These are phyloP conservation scores for Krasilnikovozyma curviuscula DNA, from an alignment of 768 basidiomycete species.

Conservation along the genomic window DNA sequence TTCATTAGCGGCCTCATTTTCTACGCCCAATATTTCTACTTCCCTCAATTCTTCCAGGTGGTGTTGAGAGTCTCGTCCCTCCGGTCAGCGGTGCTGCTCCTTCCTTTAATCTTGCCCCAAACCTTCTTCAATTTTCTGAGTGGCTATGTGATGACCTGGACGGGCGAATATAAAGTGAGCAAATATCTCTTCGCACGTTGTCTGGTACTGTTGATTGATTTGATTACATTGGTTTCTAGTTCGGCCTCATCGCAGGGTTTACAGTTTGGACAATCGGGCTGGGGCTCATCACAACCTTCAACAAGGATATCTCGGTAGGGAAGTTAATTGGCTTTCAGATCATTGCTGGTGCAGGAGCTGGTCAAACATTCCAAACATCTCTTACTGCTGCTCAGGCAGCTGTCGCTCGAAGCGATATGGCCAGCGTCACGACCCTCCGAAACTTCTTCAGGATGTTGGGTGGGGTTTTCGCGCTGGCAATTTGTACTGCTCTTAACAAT, in stretches of 20 bases:
- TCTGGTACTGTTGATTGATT: too few relatives aligned
- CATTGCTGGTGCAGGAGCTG: constrained; percentile 42
- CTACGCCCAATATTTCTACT: constrained; percentile 34
- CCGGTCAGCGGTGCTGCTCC: constrained; percentile 43
- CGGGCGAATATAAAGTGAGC: too few relatives aligned
- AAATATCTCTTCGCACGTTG: too few relatives aligned
- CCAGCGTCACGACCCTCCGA: constrained; percentile 34
- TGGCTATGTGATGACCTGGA: constrained; percentile 44
- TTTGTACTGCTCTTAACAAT: constrained; percentile 42
- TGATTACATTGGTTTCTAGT: constrained; percentile 42
- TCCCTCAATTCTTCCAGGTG: constrained; percentile 23
- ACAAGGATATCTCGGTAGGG: constrained; percentile 32
- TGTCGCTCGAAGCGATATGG: constrained; percentile 52
- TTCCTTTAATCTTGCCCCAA: constrained; percentile 49
- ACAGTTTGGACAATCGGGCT: constrained; percentile 50
- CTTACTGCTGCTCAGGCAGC: constrained; percentile 56
- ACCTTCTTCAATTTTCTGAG: constrained; percentile 17
- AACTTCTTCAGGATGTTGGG: constrained; percentile 46
- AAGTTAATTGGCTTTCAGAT: constrained; percentile 45
- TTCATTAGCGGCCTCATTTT: constrained; percentile 40
- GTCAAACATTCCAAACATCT: constrained; percentile 23
- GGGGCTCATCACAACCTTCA: constrained; percentile 49
- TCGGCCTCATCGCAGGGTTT: constrained; percentile 45
- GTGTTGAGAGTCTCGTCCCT: constrained; percentile 48
- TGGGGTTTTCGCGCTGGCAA: constrained; percentile 46